Percentiles rank a stretch among this genome's conserved stretches.
These are phyloP conservation scores for Xenosphaeropsis pyriputrescens DNA, from an alignment of 2,329 filamentous ascomycete genomes.

Conservation along the genomic window DNA sequence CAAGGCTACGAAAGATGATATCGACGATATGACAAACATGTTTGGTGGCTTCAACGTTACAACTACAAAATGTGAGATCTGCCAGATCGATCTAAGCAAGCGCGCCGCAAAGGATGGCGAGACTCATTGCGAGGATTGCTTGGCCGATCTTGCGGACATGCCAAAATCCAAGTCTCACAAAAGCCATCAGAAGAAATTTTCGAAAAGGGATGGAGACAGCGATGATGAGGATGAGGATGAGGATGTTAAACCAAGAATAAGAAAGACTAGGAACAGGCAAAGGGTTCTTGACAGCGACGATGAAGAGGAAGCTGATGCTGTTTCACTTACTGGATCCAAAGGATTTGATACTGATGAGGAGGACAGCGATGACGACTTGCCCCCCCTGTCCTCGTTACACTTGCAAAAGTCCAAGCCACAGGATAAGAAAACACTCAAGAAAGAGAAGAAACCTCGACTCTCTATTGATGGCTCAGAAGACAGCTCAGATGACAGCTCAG, in stretches of 20 bases:
- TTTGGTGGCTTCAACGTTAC: constrained; percentile 60
- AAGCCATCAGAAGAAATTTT: constrained; percentile 17
- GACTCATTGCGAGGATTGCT: constrained; percentile 59
- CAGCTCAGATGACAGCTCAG: constrained; percentile 17
- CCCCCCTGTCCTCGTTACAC: no score
- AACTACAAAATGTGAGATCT: constrained; percentile 19
- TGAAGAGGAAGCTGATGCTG: constrained; percentile 37
- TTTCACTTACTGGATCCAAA: not conserved
- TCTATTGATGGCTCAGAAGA: constrained; percentile 3
- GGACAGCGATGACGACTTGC: not conserved
- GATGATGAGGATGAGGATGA: constrained; percentile 19
- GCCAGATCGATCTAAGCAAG: constrained; percentile 15
- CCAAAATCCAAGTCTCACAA: constrained; percentile 24
- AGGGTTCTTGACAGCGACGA: constrained; percentile 53
- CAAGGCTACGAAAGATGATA: constrained; percentile 41
- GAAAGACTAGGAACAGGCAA: constrained; percentile 33
- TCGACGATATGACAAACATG: constrained; percentile 75
- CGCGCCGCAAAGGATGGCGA: constrained; percentile 23
- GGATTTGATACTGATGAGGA: not conserved
- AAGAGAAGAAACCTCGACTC: no score
- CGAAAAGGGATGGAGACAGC: constrained; percentile 20
- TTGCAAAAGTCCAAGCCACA: not conserved
- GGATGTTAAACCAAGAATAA: constrained; percentile 16
- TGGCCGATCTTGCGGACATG: constrained; percentile 55
- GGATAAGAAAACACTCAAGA: constrained; percentile 39